Evolutionary conservation across 805 yeast species (phyloP).

Genomic region (Zygoascus ofunaensis): DNA sequence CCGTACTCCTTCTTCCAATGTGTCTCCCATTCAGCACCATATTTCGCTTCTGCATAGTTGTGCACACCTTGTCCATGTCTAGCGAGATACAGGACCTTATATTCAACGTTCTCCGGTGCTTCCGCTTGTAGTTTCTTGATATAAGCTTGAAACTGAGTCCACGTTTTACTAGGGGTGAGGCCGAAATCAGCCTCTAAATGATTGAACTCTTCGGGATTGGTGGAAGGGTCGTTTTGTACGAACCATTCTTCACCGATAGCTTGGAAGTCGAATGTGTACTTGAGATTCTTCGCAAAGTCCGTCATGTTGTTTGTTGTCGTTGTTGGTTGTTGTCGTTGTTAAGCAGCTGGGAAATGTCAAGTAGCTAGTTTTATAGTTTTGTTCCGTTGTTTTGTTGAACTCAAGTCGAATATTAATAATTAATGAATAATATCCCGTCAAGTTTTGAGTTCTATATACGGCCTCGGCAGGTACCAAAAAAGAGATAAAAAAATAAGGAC

Average conservation of each 20-base stretch:
- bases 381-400: no score
- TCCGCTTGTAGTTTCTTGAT: slow-evolving; percentile 27
- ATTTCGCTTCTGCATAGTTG: slow-evolving; percentile 38
- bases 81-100: slow-evolving; percentile 40
- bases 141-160: slow-evolving; percentile 29
- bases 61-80: slow-evolving; percentile 51
- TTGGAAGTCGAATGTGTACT: slow-evolving; percentile 19
- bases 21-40: slow-evolving; percentile 41
- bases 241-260: slow-evolving; percentile 35
- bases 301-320: slow-evolving; percentile 1
- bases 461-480: no score
- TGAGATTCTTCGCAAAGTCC: background rate
- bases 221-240: slow-evolving; percentile 35
- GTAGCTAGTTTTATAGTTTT: no score
- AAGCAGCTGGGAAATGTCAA: no score
- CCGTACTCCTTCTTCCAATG: slow-evolving; percentile 37
- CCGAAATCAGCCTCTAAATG: slow-evolving; percentile 40
- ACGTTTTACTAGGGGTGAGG: slow-evolving; percentile 22
- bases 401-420: no score
- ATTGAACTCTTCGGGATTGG: slow-evolving; percentile 37
- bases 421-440: no score
- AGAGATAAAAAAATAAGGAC: no score
- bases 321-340: no score
- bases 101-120: slow-evolving; percentile 28
- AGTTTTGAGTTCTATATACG: no score